Conservation (phyloP, 139 green algal genomes). For the Tetradesmus lagerheimii region DNA sequence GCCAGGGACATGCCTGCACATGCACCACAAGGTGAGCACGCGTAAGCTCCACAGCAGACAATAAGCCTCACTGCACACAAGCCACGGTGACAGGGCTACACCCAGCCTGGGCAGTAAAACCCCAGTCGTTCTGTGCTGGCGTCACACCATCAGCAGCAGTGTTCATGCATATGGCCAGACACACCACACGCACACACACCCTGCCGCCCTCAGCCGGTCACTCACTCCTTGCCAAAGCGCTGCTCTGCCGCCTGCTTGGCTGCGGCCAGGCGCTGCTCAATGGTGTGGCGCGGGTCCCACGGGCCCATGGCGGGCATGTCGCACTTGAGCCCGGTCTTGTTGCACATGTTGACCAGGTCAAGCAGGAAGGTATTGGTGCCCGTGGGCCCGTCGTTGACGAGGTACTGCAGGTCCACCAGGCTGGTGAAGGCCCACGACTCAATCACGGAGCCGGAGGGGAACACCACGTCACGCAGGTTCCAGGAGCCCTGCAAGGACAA, state of each 20-base stretch:
- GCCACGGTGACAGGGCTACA: too few relatives aligned
- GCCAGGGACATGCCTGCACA: too few relatives aligned
- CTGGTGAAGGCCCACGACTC: conserved; percentile 65
- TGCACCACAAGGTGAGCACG: too few relatives aligned
- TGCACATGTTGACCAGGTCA: conserved; percentile 45
- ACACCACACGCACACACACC: background rate
- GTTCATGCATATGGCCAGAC: background rate
- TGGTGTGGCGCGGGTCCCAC: conserved; percentile 15
- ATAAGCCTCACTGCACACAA: too few relatives aligned
- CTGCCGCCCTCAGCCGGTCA: background rate
- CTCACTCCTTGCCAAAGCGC: conserved; percentile 5
- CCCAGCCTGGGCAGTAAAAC: too few relatives aligned
- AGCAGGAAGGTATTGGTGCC: conserved; percentile 24
- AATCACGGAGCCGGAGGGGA: conserved; percentile 54
- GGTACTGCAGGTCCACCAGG: conserved; percentile 45
- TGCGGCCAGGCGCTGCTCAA: background rate
- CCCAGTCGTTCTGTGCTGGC: too few relatives aligned
- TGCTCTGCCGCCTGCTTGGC: background rate
- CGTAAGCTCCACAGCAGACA: too few relatives aligned
- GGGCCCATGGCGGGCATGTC: conserved; percentile 2
- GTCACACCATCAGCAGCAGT: background rate
- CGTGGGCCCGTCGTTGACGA: background rate
- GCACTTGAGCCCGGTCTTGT: conserved; percentile 36
- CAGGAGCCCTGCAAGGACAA: conserved; percentile 45
- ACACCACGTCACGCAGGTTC: conserved; percentile 60